A percentile compares a stretch with the other conserved stretches of the same genome.
Evolutionary conservation across 306 rosid genomes (phyloP).

Genomic region (Prunus dulcis): DNA sequence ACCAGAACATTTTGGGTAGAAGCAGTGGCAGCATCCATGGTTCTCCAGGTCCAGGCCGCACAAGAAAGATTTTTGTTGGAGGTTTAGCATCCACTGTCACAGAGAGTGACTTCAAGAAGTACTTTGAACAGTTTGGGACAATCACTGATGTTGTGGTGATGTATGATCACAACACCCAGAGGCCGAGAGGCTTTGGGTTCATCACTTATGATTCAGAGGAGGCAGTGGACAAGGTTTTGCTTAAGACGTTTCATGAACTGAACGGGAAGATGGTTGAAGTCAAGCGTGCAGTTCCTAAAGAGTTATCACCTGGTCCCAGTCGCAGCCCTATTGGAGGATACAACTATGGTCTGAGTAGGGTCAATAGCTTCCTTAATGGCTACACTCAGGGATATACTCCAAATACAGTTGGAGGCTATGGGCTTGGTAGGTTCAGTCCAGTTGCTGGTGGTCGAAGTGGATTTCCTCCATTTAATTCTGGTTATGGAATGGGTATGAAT

Average conservation of each 20-base stretch:
- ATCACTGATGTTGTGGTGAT: constrained; percentile 93
- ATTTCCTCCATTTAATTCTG: constrained; percentile 70
- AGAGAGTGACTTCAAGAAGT: constrained; percentile 76
- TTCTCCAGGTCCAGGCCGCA: constrained; percentile 87
- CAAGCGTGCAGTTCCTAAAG: constrained; percentile 93
- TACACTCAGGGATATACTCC: constrained; percentile 74
- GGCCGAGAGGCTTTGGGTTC: constrained; percentile 95
- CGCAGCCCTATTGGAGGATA: constrained; percentile 74
- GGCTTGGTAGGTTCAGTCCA: constrained; percentile 78
- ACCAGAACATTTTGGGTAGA: constrained; percentile 65
- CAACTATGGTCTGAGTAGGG: constrained; percentile 67
- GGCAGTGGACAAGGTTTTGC: constrained; percentile 80
- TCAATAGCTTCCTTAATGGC: constrained; percentile 67
- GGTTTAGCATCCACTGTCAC: constrained; percentile 90
- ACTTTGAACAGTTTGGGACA: constrained; percentile 92
- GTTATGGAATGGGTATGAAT: constrained; percentile 73
- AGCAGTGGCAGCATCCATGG: constrained; percentile 74
- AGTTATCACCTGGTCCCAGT: constrained; percentile 74
- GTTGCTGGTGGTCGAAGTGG: constrained; percentile 66
- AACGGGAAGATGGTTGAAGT: constrained; percentile 94
- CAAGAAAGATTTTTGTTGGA: constrained; percentile 90
- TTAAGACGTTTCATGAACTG: constrained; percentile 80
- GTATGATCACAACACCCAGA: constrained; percentile 96
- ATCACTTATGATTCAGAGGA: constrained; percentile 91
- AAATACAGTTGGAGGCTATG: constrained; percentile 67